Base-by-base conservation (phyloP, 768 basidiomycete species). In the Termitomyces titanicus region DNA sequence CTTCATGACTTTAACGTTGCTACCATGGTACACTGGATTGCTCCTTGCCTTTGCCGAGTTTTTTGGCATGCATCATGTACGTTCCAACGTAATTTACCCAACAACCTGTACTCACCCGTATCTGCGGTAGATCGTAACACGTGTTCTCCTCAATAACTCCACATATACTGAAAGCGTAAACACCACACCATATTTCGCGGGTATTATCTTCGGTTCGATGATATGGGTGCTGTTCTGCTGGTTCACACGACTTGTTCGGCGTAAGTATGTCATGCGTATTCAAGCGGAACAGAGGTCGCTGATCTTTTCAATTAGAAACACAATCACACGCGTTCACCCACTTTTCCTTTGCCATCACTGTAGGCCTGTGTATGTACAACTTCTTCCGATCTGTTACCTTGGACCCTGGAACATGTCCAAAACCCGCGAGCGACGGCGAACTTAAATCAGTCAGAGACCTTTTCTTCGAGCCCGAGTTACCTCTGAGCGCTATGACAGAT, bases 41-140 rank as follows among this genome's bases (percentile, higher is more conserved):
- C 77, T 94, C 29, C 80, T 98, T 46, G 89, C 91, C 0, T 75
- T 87, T 65, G 92, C 89, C 0, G 85, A 93, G 64, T 92, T 94
- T 72, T 96, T 92, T 63, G 89, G 82, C 45, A 91, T 96, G 89
- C 96, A 98, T 65, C 89, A 97, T 64, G 92, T 94, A 68, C 59
- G 88, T 77, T 5, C n/a, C 24, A n/a, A 27, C 27, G 37, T 42
- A 10, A 49, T 33, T 33, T 20, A 39, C 38, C n/a, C 29, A 34
- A 15, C 51, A 33, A 55, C 64, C 7, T 59, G 51, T 44, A 65
- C 53, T 13, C 24, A 56, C 5, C 22, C 11, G 37, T 15, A 39
- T 53, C 59, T 27, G 49, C 56, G 20, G 29, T 64, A 89, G 88
- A 81, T 89, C 68, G 90, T 94, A 51, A 91, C 89, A 7, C 88